Evolutionary conservation across 108 stramenopile species (phyloP).

Genomic region (Chaetoceros muelleri): DNA sequence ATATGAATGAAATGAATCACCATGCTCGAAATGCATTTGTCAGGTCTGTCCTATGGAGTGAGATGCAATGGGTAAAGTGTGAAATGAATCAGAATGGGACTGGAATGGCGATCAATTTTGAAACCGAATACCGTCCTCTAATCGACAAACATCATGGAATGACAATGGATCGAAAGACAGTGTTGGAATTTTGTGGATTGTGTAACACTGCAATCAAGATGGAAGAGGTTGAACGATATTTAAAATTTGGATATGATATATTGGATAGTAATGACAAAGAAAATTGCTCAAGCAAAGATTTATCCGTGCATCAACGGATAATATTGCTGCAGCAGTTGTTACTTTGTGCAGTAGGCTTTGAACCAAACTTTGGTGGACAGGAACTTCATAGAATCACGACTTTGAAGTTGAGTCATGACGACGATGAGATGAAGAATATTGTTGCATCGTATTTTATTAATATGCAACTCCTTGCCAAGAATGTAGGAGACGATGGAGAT

Average conservation of each 20-base stretch:
- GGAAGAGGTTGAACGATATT: conserved; percentile 16
- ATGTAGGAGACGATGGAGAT: conserved; percentile 8
- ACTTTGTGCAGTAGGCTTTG: conserved; percentile 41
- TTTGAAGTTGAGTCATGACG: conserved; percentile 8
- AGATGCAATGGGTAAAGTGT: neutral
- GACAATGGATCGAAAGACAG: conserved; percentile 11
- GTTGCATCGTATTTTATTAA: conserved; percentile 24
- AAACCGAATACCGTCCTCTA: neutral
- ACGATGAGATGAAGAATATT: conserved; percentile 15
- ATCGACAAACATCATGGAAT: conserved; percentile 5
- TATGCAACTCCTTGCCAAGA: conserved; percentile 23
- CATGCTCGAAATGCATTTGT: conserved; percentile 24
- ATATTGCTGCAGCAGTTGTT: conserved; percentile 37
- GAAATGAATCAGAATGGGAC: neutral
- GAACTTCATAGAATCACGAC: conserved; percentile 26
- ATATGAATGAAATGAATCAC: conserved; percentile 22
- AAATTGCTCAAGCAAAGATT: neutral
- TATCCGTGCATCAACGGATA: conserved; percentile 27
- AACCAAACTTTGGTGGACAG: conserved; percentile 31
- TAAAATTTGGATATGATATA: conserved; percentile 16
- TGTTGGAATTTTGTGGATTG: conserved; percentile 52
- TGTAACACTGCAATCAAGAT: conserved; percentile 33
- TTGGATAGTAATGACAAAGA: conserved; percentile 7
- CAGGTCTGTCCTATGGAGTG: conserved; percentile 18
- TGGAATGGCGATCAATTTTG: neutral